Evolutionary conservation across 805 yeast species (phyloP).

Genomic region (Candida adriatica): DNA sequence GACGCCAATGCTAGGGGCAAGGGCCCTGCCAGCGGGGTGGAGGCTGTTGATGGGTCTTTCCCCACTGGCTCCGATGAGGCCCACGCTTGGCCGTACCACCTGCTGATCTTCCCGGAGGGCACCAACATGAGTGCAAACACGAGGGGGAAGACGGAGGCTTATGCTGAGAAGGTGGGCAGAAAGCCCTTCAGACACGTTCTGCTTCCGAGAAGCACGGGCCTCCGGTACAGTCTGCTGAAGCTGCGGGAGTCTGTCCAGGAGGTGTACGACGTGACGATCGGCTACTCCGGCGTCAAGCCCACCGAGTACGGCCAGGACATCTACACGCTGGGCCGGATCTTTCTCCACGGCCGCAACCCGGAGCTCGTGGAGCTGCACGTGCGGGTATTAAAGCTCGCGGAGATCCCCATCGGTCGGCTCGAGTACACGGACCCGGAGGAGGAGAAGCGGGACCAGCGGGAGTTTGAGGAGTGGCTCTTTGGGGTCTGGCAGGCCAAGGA

Average conservation of each 20-base stretch:
- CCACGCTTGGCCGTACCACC: constrained; percentile 53
- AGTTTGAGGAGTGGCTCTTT: constrained; percentile 71
- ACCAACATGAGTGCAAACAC: constrained; percentile 75
- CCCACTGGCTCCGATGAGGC: constrained; percentile 17
- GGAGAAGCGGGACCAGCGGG: constrained; percentile 29
- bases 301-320: constrained; percentile 71
- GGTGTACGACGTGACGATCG: constrained; percentile 80
- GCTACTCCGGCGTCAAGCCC: constrained; percentile 62
- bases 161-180: constrained; percentile 43
- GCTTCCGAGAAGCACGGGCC: constrained; percentile 80
- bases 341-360: constrained; percentile 70
- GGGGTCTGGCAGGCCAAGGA: constrained; percentile 78
- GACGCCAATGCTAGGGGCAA: constrained; percentile 54
- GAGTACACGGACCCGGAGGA: constrained; percentile 37
- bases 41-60: constrained; percentile 24
- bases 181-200: constrained; percentile 55
- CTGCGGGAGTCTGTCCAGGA: constrained; percentile 46
- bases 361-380: constrained; percentile 56
- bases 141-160: constrained; percentile 46
- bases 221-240: constrained; percentile 55
- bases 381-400: constrained; percentile 46
- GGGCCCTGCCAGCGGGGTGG: constrained; percentile 41
- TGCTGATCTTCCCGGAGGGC: constrained; percentile 90
- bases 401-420: constrained; percentile 58
- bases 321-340: constrained; percentile 58